phyloP scores from a whole-genome alignment of 805 yeast genomes.

The Barnettozyma botsteinii region DNA sequence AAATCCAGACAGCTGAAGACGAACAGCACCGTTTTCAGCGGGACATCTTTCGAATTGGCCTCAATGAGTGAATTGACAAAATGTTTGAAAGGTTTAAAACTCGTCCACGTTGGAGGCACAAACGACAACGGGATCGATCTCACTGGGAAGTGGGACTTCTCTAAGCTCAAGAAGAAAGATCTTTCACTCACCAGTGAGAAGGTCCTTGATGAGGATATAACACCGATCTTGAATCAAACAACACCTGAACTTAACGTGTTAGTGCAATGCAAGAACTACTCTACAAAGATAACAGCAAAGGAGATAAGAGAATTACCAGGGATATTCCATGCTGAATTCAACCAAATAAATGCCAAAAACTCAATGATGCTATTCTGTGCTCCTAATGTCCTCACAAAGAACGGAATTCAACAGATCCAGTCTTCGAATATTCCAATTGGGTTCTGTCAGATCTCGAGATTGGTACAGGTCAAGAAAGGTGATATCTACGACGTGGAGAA shows the following conservation, averaged over 20 bases:
- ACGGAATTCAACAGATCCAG: slow-evolving; percentile 19
- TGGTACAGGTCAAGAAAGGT: slow-evolving; percentile 1
- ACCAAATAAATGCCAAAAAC: slow-evolving; percentile 7
- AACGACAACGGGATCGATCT: slow-evolving; percentile 25
- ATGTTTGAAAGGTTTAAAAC: slow-evolving; percentile 3
- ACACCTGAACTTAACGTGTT: slow-evolving; percentile 15
- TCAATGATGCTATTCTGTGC: slow-evolving; percentile 21
- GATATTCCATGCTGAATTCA: slow-evolving; percentile 18
- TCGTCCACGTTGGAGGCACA: slow-evolving; percentile 22
- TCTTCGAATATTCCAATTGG: slow-evolving; percentile 18
- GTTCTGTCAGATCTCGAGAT: slow-evolving; percentile 17
- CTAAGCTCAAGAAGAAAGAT: neutral
- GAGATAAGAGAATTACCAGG: slow-evolving; percentile 24
- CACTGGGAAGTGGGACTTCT: slow-evolving; percentile 18
- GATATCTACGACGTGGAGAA: slow-evolving; percentile 10
- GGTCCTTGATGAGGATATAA: neutral
- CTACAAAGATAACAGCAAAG: slow-evolving; percentile 22
- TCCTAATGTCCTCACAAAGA: slow-evolving; percentile 17
- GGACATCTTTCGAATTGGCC: slow-evolving; percentile 23
- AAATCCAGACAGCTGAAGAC: slow-evolving; percentile 13
- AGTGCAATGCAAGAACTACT: slow-evolving; percentile 23
- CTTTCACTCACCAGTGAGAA: too few relatives aligned
- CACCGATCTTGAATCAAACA: slow-evolving; percentile 11
- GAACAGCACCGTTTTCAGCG: slow-evolving; percentile 20
- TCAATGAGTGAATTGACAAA: slow-evolving; percentile 11